A percentile compares a stretch with the other conserved stretches of the same genome.
Conservation (phyloP, 257 asterid genomes). For the Forsythia suspensa region DNA sequence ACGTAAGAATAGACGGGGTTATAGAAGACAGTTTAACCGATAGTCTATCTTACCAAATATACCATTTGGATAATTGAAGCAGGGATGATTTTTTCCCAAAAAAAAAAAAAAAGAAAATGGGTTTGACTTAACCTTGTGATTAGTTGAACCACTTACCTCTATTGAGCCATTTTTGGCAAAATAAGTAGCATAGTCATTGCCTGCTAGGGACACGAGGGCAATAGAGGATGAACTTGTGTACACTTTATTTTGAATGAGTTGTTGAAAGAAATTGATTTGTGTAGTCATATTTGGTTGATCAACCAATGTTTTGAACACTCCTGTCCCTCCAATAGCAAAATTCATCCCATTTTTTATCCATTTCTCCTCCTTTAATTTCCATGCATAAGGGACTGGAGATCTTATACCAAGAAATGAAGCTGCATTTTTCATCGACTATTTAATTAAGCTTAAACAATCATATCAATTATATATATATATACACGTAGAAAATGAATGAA, state of each 20-base stretch:
- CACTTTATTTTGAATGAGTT: conserved; percentile 41
- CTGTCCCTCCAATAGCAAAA: conserved; percentile 75
- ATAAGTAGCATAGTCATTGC: conserved; percentile 65
- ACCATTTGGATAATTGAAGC: too few species aligned
- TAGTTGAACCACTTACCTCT: conserved; percentile 28
- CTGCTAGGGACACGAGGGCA: conserved; percentile 62
- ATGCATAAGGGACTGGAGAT: conserved; percentile 45
- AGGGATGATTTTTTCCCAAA: too few species aligned
- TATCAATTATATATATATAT: too few species aligned
- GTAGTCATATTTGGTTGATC: conserved; percentile 71
- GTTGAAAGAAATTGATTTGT: conserved; percentile 58
- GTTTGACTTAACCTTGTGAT: background rate
- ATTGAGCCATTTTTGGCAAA: conserved; percentile 35
- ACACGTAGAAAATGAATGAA: background rate
- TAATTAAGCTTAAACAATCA: too few species aligned
- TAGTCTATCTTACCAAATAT: too few species aligned
- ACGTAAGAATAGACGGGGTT: background rate
- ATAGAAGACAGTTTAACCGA: too few species aligned
- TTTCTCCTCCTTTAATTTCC: conserved; percentile 18
- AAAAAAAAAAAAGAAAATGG: background rate
- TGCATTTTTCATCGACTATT: conserved; percentile 18
- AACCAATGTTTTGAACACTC: conserved; percentile 57
- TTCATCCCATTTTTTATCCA: conserved; percentile 44
- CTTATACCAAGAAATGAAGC: conserved; percentile 48
- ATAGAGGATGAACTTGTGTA: conserved; percentile 46